Evolutionary conservation across 1,284 basidiomycete genomes (phyloP).

Genomic region (Leccinum angustisporum): DNA sequence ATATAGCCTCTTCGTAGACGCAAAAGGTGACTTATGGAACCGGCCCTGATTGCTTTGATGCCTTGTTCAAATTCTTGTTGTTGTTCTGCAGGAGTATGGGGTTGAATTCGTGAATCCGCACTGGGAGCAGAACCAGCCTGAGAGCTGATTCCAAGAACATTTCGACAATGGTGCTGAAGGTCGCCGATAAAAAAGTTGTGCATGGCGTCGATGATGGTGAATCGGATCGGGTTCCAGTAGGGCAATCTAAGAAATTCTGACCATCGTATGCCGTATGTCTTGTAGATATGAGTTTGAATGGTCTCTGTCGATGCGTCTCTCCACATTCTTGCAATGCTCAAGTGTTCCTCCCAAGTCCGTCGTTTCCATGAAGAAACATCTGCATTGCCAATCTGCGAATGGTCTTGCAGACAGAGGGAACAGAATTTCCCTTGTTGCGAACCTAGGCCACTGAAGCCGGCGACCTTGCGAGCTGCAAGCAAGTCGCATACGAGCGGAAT

Average conservation of each 20-base stretch:
- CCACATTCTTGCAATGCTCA: slow-evolving; percentile 16
- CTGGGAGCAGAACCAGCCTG: background rate
- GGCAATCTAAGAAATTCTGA: slow-evolving; percentile 1
- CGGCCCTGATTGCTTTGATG: too few species aligned
- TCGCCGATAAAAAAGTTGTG: slow-evolving; percentile 1
- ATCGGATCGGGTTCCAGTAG: slow-evolving; percentile 4
- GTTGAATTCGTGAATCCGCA: background rate
- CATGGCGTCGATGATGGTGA: background rate
- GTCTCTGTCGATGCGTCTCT: slow-evolving; percentile 3
- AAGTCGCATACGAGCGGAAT: too few species aligned
- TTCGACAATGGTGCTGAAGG: background rate
- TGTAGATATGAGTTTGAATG: slow-evolving; percentile 2
- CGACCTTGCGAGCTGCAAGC: too few species aligned
- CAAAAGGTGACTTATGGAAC: too few species aligned
- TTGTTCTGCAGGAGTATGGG: too few species aligned
- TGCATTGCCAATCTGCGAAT: slow-evolving; percentile 33
- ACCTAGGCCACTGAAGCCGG: too few species aligned
- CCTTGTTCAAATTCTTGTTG: too few species aligned
- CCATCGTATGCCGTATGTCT: background rate
- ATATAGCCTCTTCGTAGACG: too few species aligned
- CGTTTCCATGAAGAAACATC: slow-evolving; percentile 20
- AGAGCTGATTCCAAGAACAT: background rate
- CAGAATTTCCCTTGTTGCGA: too few species aligned
- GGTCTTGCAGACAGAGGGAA: slow-evolving; percentile 26
- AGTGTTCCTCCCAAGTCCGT: slow-evolving; percentile 20